Percentiles rank a stretch among this genome's conserved stretches.
These are phyloP conservation scores for Fraxinus dipetala DNA, from an alignment of 305 asterid species.

Conservation along the genomic window DNA sequence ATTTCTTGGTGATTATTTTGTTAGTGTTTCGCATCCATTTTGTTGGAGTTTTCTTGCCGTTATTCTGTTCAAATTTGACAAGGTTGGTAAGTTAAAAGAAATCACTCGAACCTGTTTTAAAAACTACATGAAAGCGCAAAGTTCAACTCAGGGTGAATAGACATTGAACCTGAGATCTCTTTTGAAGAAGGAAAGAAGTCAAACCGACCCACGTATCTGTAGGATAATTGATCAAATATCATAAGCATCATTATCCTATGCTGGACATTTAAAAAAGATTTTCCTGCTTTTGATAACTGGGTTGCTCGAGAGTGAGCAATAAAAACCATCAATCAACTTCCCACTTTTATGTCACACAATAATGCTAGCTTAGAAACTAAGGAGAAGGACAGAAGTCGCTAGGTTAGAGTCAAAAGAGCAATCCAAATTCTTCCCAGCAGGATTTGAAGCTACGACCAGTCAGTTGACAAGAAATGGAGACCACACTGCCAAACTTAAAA, in stretches of 20 bases:
- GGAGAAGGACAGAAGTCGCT: background rate
- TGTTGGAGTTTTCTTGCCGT: too few relatives aligned
- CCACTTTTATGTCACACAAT: background rate
- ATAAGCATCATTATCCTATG: background rate
- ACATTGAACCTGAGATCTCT: background rate
- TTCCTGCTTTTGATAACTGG: background rate
- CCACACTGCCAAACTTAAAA: background rate
- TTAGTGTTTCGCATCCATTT: too few relatives aligned
- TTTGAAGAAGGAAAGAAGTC: background rate
- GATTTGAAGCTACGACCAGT: background rate
- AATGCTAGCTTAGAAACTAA: background rate
- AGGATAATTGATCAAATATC: background rate
- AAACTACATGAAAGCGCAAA: background rate
- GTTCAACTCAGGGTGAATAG: background rate
- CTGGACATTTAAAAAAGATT: background rate
- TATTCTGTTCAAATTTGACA: too few relatives aligned
- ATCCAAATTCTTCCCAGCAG: background rate
- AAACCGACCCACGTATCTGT: background rate
- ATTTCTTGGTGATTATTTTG: too few relatives aligned
- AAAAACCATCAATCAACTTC: background rate
- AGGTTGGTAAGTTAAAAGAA: too few relatives aligned
- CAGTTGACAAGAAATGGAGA: background rate
- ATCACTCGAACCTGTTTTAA: too few relatives aligned
- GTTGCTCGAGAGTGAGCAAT: background rate
- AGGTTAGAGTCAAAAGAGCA: background rate